Evolutionary conservation across 495 filamentous ascomycete genomes (phyloP).

Genomic region (Neurospora tetraspora): DNA sequence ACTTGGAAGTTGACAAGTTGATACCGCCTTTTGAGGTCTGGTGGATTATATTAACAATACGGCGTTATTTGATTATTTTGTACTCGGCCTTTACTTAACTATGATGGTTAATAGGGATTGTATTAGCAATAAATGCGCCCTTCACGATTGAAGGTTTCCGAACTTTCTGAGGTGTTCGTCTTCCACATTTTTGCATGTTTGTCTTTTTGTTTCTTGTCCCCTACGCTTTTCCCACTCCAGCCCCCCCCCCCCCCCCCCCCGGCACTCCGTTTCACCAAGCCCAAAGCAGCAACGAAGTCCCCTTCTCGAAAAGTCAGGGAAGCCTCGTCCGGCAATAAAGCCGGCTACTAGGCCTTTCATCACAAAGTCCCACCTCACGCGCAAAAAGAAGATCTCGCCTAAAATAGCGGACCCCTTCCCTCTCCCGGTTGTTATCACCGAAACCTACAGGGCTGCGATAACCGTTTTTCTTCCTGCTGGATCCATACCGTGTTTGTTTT

Average conservation of each 20-base stretch:
- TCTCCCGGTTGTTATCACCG: neutral
- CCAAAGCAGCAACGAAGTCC: neutral
- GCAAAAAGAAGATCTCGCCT: neutral
- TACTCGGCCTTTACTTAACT: neutral
- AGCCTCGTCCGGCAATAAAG: neutral
- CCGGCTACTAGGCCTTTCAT: neutral
- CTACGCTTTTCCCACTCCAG: too few species aligned
- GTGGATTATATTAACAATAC: neutral
- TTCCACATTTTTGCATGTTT: too few species aligned
- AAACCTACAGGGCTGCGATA: neutral
- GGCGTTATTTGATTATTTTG: neutral
- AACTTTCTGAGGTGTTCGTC: neutral
- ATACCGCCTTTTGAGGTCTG: neutral
- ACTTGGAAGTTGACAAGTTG: neutral
- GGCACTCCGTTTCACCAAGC: neutral
- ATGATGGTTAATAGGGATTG: neutral
- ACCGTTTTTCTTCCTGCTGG: neutral
- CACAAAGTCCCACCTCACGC: too few species aligned
- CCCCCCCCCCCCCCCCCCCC: too few species aligned
- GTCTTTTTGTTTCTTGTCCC: too few species aligned
- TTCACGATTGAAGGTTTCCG: neutral
- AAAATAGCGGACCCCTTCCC: neutral
- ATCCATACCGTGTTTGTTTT: neutral
- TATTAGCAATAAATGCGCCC: neutral
- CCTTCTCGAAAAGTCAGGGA: neutral